Percentiles rank a stretch among this genome's conserved stretches.
Conservation (phyloP, 2,329 filamentous ascomycete species). For the Hypocreales sp. region DNA sequence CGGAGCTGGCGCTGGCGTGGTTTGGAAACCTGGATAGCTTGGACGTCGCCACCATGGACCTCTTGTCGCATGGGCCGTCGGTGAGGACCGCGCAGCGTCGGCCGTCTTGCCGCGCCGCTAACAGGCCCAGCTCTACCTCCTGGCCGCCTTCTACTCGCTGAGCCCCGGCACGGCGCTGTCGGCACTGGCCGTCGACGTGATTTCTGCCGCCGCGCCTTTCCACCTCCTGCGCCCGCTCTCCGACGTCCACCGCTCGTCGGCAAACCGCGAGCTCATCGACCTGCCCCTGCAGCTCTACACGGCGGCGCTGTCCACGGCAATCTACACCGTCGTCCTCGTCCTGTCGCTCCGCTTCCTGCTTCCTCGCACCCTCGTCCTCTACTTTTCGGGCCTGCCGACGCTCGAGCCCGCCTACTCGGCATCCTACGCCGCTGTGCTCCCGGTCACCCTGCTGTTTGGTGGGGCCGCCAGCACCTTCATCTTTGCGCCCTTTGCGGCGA, state of each 20-base stretch:
- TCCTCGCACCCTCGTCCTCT: slow-evolving; percentile 52
- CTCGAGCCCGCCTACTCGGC: slow-evolving; percentile 53
- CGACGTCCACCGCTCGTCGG: slow-evolving; percentile 42
- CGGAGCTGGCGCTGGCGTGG: slow-evolving; percentile 62
- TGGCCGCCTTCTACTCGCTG: slow-evolving; percentile 64
- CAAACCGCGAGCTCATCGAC: slow-evolving; percentile 53
- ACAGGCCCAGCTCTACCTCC: slow-evolving; percentile 46
- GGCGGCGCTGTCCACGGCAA: slow-evolving; percentile 49
- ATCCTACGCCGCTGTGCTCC: slow-evolving; percentile 43
- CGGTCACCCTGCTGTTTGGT: slow-evolving; percentile 44
- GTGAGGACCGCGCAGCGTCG: slow-evolving; percentile 16
- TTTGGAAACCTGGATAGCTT: slow-evolving; percentile 57
- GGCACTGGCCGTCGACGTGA: slow-evolving; percentile 50
- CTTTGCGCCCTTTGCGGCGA: slow-evolving; percentile 51
- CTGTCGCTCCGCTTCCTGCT: slow-evolving; percentile 54
- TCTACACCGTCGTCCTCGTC: slow-evolving; percentile 63
- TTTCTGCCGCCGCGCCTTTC: slow-evolving; percentile 60
- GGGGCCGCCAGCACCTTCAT: slow-evolving; percentile 61
- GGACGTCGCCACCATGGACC: slow-evolving; percentile 48
- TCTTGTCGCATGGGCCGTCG: slow-evolving; percentile 61
- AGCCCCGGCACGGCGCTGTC: slow-evolving; percentile 42
- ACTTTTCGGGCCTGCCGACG: slow-evolving; percentile 59
- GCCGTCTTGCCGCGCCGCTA: background rate
- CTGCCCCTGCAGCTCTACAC: slow-evolving; percentile 46
- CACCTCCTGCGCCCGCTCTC: slow-evolving; percentile 55